phyloP scores from a whole-genome alignment of 306 rosid species.

The Alnus rubra region DNA sequence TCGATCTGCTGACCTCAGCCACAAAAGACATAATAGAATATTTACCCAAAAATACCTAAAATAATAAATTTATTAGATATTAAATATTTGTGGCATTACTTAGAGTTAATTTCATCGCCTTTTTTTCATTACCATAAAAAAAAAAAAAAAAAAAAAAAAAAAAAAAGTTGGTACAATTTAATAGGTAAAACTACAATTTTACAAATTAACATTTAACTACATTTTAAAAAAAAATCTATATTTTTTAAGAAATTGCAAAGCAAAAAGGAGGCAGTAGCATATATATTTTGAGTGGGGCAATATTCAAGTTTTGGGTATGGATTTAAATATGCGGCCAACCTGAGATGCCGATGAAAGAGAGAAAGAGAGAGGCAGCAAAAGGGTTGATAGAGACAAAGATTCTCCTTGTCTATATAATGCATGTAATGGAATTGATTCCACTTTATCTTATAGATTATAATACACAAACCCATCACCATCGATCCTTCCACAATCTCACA shows the following conservation, averaged over 20 bases:
- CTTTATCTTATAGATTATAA: constrained; percentile 17
- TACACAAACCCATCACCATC: constrained; percentile 1
- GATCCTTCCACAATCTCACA: not conserved
- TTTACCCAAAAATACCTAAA: not conserved
- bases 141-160: too few species aligned
- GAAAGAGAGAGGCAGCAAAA: not conserved
- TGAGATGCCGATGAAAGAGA: not conserved
- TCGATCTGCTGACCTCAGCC: not conserved
- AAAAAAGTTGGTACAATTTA: too few species aligned
- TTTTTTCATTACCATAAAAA: too few species aligned
- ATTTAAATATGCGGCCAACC: constrained; percentile 1
- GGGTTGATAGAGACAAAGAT: constrained; percentile 22
- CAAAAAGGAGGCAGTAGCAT: not conserved
- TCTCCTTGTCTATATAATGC: constrained; percentile 20
- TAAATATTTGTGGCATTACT: too few species aligned
- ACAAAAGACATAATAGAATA: not conserved
- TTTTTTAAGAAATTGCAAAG: too few species aligned
- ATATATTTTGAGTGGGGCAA: not conserved
- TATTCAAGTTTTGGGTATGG: not conserved
- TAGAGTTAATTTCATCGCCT: too few species aligned
- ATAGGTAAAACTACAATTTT: too few species aligned
- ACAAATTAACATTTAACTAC: not conserved
- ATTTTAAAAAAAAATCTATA: not conserved
- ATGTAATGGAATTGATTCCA: constrained; percentile 38
- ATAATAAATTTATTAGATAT: too few species aligned